Evolutionary conservation across 2,329 filamentous ascomycete genomes (phyloP).

Genomic region (Verticillium dahliae): DNA sequence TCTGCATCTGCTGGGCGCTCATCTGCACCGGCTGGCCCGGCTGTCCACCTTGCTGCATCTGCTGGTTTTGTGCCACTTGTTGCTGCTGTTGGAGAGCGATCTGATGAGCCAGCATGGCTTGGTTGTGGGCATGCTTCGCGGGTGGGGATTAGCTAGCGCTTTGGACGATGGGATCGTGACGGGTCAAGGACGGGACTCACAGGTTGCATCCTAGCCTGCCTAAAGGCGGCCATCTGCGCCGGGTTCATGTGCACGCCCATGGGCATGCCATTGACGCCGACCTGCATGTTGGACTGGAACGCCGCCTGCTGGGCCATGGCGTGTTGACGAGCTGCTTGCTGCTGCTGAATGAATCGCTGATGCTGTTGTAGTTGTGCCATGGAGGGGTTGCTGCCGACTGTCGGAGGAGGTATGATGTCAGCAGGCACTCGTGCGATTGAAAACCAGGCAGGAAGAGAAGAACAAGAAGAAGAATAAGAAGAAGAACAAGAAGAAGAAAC

Average conservation of each 20-base stretch:
- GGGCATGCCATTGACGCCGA: slow-evolving; percentile 35
- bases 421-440: not conserved
- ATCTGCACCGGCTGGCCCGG: slow-evolving; percentile 42
- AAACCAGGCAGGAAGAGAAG: not conserved
- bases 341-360: slow-evolving; percentile 51
- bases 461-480: not conserved
- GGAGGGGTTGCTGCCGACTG: slow-evolving; percentile 23
- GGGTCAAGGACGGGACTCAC: slow-evolving; percentile 22
- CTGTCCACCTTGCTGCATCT: slow-evolving; percentile 33
- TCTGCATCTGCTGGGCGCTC: slow-evolving; percentile 38
- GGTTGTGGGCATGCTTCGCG: slow-evolving; percentile 11
- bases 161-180: not conserved
- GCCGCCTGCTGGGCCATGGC: slow-evolving; percentile 46
- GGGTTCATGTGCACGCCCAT: slow-evolving; percentile 44
- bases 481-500: not conserved
- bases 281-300: slow-evolving; percentile 42
- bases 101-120: slow-evolving; percentile 40
- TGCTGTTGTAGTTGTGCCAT: slow-evolving; percentile 38
- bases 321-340: slow-evolving; percentile 42
- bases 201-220: slow-evolving; percentile 33
- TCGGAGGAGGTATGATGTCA: not conserved
- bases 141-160: slow-evolving; percentile 14
- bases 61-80: slow-evolving; percentile 22
- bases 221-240: slow-evolving; percentile 46
- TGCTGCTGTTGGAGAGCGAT: slow-evolving; percentile 38